These are phyloP conservation scores for Cercospora sp. DNA, from an alignment of 2,329 filamentous ascomycete species.

Conservation along the genomic window DNA sequence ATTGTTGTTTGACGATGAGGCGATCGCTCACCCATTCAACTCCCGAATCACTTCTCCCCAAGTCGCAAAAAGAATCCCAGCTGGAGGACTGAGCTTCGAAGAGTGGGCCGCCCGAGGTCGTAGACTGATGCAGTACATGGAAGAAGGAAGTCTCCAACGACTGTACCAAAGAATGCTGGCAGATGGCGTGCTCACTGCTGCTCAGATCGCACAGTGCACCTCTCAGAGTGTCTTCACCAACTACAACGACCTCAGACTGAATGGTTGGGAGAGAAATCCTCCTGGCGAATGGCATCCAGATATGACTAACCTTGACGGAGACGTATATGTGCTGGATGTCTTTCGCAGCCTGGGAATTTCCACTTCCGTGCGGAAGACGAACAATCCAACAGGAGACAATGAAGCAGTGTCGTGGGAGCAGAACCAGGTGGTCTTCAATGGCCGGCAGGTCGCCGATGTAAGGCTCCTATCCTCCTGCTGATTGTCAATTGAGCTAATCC, in stretches of 20 bases:
- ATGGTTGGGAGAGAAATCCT: not conserved
- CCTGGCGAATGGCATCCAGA: not conserved
- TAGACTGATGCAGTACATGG: not conserved
- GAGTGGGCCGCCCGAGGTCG: not conserved
- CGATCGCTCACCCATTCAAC: not conserved
- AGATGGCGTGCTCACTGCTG: not conserved
- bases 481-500: not conserved
- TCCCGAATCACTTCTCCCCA: not conserved
- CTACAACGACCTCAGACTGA: not conserved
- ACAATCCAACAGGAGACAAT: constrained; percentile 1
- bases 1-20: not conserved
- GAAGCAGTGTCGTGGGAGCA: constrained; percentile 1
- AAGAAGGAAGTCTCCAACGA: not conserved
- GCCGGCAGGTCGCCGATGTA: not conserved
- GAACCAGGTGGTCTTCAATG: not conserved
- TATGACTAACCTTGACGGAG: not conserved
- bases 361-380: not conserved
- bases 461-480: not conserved
- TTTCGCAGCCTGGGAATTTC: not conserved
- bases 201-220: not conserved
- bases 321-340: not conserved
- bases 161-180: not conserved
- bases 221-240: not conserved
- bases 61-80: not conserved
- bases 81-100: not conserved